Percentiles rank a stretch among this genome's conserved stretches.
Conservation (phyloP, 1,284 basidiomycete species). For the Cutaneotrichosporon dermatis region DNA sequence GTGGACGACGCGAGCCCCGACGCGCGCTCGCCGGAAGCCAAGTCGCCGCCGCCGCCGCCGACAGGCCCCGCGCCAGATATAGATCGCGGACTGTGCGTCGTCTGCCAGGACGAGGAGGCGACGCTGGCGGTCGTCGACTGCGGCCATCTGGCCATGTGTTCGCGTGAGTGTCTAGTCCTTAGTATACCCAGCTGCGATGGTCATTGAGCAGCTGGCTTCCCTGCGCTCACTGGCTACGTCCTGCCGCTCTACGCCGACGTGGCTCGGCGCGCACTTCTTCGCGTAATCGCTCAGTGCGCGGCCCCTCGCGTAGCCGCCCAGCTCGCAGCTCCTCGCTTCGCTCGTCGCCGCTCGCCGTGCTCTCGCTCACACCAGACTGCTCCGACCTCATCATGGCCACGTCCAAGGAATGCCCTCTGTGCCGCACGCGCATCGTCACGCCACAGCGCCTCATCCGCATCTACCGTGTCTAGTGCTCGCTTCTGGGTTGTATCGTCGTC, state of each 20-base stretch:
- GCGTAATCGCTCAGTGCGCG: no score
- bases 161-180: constrained; percentile 39
- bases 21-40: no score
- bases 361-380: constrained; percentile 51
- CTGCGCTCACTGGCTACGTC: no score
- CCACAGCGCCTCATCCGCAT: constrained; percentile 68
- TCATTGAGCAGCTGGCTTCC: no score
- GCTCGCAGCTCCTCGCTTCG: no score
- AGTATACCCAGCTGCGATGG: no score
- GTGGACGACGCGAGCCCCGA: no score
- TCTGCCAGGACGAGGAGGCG: constrained; percentile 89
- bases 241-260: no score
- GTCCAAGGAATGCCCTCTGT: constrained; percentile 76
- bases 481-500: no score
- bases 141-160: constrained; percentile 79
- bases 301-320: no score
- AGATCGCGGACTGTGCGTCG: constrained; percentile 75
- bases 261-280: no score
- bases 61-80: constrained; percentile 47
- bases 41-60: constrained; percentile 21
- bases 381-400: constrained; percentile 76
- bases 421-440: constrained; percentile 71
- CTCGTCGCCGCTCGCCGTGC: no score
- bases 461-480: constrained; percentile 30
- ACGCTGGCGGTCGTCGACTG: constrained; percentile 89